Conservation (phyloP, 139 green algal species). For the Yamagishiella unicocca region DNA sequence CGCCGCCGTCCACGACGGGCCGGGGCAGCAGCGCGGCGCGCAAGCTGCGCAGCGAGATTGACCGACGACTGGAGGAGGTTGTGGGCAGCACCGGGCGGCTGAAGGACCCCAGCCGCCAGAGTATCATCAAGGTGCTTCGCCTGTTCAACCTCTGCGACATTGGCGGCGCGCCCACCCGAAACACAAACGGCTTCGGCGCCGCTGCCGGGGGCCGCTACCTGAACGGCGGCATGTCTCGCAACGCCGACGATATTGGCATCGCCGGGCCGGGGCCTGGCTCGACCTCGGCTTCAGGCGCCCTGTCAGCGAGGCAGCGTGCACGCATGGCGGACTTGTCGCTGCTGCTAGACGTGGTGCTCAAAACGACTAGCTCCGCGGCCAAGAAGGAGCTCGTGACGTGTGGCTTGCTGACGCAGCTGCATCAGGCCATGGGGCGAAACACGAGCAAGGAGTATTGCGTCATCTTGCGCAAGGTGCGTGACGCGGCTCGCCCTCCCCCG, state of each 20-base stretch:
- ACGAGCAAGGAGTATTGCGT: conserved; percentile 71
- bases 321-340: conserved; percentile 90
- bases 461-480: conserved; percentile 63
- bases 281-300: background rate
- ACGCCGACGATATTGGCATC: conserved; percentile 27
- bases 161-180: conserved; percentile 23
- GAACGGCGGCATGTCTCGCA: conserved; percentile 19
- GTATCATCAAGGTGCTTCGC: conserved; percentile 85
- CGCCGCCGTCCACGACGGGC: background rate
- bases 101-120: conserved; percentile 58
- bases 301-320: conserved; percentile 79
- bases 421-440: conserved; percentile 68
- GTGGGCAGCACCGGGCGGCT: conserved; percentile 69
- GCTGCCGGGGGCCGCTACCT: conserved; percentile 31
- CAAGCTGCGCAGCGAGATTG: conserved; percentile 82
- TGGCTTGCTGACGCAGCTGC: conserved; percentile 88
- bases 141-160: conserved; percentile 96
- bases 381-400: conserved; percentile 80
- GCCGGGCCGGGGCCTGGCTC: conserved; percentile 39
- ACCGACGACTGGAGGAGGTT: conserved; percentile 81
- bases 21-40: background rate
- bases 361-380: conserved; percentile 66
- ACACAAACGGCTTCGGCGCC: conserved; percentile 1
- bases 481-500: too few species aligned
- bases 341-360: conserved; percentile 88